Evolutionary conservation across 2,329 filamentous ascomycete genomes (phyloP), one percentile per base, ranked within the genome.

Genomic region (Xylariaceae sp.): DNA sequence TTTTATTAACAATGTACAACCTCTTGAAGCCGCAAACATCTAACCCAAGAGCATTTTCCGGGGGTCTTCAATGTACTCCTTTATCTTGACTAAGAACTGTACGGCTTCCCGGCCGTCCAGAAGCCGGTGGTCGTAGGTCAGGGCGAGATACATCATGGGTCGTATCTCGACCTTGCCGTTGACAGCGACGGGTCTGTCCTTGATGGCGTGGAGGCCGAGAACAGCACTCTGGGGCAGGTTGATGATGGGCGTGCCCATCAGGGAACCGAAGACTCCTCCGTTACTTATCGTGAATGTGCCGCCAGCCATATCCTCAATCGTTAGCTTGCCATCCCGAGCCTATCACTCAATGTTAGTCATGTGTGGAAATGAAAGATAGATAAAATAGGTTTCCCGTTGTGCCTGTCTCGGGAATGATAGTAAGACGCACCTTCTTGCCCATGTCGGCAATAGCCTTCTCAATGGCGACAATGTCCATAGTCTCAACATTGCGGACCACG

Each of bases 71-170:
- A 97, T 95, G 71, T 88, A 96, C 73, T 96, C 89, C 84, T 97
- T 97, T 68, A 99, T 79, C 83, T 95, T 96, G 58, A 97, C 87
- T 64, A 97, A 79, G 80, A 97, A 97, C 59, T 92, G 94, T 41
- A 96, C 91, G 46, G 92, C 94, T 76, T 97, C 92, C 70, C 92
- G 85, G 49, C 94, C 94, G 72, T 97, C 94, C 29, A 99, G 80
- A 48, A 99, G 83, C 70, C 94, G 88, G 76, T 99, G 94, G 72
- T 99, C 94, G 70, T 99, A 99, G 11, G 94, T 99, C 57, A 99
- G 80, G 42, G 94, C 94, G 61, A 99, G 83, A 73, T 96, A 97
- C 94, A 99, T 99, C 91, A 99, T 97, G n/a, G 94, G 94, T 63
- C 94, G 84, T 64, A 96, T 89, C 73, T 96, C 91, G 55, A 97